These are phyloP conservation scores for Eucalyptus dawsonii DNA, from an alignment of 345 rosid species.

Conservation along the genomic window DNA sequence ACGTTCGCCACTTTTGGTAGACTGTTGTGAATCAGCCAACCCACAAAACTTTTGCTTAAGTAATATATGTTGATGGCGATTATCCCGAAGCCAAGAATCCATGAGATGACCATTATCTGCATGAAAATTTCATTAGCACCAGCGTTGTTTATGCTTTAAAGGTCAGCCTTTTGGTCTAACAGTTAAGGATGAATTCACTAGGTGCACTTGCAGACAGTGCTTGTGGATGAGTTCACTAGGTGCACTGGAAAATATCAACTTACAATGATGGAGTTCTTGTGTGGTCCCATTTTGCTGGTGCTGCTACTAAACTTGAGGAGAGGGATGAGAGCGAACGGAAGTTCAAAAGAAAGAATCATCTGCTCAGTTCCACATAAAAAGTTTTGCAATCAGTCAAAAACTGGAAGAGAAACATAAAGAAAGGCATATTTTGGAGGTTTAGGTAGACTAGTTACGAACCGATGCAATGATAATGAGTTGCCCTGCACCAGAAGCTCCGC, in stretches of 20 bases:
- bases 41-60: slow-evolving; percentile 33
- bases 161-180: background rate
- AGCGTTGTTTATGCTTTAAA: background rate
- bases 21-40: slow-evolving; percentile 32
- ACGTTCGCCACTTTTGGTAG: slow-evolving; percentile 26
- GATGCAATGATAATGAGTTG: slow-evolving; percentile 50
- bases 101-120: slow-evolving; percentile 47
- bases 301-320: slow-evolving; percentile 67
- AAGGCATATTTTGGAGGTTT: background rate
- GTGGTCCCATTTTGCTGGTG: slow-evolving; percentile 59
- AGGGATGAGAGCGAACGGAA: slow-evolving; percentile 68
- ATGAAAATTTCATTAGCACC: background rate
- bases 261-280: slow-evolving; percentile 45
- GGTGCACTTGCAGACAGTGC: background rate
- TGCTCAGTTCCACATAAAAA: background rate
- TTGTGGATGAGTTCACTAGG: background rate
- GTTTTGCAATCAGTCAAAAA: background rate
- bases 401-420: background rate
- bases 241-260: background rate
- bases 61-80: slow-evolving; percentile 57
- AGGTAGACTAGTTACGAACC: background rate
- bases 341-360: slow-evolving; percentile 72
- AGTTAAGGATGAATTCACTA: background rate
- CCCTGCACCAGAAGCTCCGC: slow-evolving; percentile 55
- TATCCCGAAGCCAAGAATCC: slow-evolving; percentile 42